Conservation (phyloP, 108 stramenopile genomes). For the Cyclotella baltica region DNA sequence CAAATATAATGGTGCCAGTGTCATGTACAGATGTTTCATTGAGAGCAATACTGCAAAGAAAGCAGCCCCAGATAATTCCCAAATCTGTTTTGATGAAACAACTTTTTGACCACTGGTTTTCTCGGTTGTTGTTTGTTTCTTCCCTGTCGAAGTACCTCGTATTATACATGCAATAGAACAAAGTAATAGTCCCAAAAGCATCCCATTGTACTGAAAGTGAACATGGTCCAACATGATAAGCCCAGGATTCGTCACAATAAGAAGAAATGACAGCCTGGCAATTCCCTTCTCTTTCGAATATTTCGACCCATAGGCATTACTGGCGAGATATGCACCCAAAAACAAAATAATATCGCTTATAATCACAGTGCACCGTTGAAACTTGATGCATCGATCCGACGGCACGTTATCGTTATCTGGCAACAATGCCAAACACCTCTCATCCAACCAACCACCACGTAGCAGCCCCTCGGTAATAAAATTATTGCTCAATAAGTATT, state of each 20-base stretch:
- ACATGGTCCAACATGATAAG: slow-evolving; percentile 95
- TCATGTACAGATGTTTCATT: slow-evolving; percentile 93
- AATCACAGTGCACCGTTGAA: slow-evolving; percentile 87
- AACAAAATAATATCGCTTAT: slow-evolving; percentile 72
- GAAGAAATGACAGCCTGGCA: slow-evolving; percentile 50
- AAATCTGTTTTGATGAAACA: slow-evolving; percentile 16
- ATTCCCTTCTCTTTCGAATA: not conserved
- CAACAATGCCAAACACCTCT: slow-evolving; percentile 66
- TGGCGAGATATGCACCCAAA: slow-evolving; percentile 64
- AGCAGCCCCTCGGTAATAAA: slow-evolving; percentile 40
- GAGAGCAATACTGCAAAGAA: slow-evolving; percentile 83
- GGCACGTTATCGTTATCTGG: slow-evolving; percentile 60
- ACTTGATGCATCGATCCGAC: slow-evolving; percentile 64
- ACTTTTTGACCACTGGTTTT: not conserved
- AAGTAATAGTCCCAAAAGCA: slow-evolving; percentile 89
- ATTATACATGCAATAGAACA: slow-evolving; percentile 73
- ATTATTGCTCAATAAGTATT: slow-evolving; percentile 77
- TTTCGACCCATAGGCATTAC: slow-evolving; percentile 5
- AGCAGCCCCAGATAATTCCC: slow-evolving; percentile 64
- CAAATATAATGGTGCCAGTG: slow-evolving; percentile 90
- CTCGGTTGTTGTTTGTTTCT: not conserved
- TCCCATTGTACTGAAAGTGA: slow-evolving; percentile 97
- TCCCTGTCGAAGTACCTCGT: slow-evolving; percentile 35
- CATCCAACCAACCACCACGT: slow-evolving; percentile 49
- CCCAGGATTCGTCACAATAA: slow-evolving; percentile 76